Evolutionary conservation across 805 yeast species (phyloP).

Genomic region (Candida koratica): DNA sequence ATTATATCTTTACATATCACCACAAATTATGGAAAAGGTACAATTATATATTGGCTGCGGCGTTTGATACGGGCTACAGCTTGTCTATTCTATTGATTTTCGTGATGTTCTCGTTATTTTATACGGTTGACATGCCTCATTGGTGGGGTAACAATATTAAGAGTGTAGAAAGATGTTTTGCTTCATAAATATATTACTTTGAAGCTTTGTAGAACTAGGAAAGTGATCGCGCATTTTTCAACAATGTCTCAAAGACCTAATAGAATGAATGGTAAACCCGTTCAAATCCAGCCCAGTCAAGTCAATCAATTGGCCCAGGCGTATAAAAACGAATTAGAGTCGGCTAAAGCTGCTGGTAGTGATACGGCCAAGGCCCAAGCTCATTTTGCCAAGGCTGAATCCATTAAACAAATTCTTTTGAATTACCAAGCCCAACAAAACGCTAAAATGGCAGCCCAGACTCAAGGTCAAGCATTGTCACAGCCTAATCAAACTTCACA

Average conservation of each 20-base stretch:
- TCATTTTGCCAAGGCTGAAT: constrained; percentile 59
- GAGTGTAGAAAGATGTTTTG: constrained; percentile 48
- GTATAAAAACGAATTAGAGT: constrained; percentile 53
- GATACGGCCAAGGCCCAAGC: constrained; percentile 60
- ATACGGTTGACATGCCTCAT: constrained; percentile 27
- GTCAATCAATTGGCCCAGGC: constrained; percentile 59
- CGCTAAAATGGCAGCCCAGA: constrained; percentile 15
- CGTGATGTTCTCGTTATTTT: constrained; percentile 25
- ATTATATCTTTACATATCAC: constrained; percentile 37
- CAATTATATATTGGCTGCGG: constrained; percentile 49
- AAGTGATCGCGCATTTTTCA: constrained; percentile 3
- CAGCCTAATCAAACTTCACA: constrained; percentile 12
- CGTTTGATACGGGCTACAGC: constrained; percentile 49
- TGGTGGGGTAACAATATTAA: constrained; percentile 50
- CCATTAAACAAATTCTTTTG: constrained; percentile 56
- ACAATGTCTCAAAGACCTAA: constrained; percentile 7
- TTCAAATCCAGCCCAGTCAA: constrained; percentile 44
- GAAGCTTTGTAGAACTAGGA: not conserved
- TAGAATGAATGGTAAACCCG: constrained; percentile 9
- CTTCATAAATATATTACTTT: constrained; percentile 14
- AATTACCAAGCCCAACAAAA: constrained; percentile 49
- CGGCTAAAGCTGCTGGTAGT: constrained; percentile 60
- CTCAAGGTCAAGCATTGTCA: constrained; percentile 2
- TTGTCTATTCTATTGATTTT: constrained; percentile 40
- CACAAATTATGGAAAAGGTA: constrained; percentile 39